Base-by-base conservation (phyloP, 257 asterid species). In the Forsythia viridissima region DNA sequence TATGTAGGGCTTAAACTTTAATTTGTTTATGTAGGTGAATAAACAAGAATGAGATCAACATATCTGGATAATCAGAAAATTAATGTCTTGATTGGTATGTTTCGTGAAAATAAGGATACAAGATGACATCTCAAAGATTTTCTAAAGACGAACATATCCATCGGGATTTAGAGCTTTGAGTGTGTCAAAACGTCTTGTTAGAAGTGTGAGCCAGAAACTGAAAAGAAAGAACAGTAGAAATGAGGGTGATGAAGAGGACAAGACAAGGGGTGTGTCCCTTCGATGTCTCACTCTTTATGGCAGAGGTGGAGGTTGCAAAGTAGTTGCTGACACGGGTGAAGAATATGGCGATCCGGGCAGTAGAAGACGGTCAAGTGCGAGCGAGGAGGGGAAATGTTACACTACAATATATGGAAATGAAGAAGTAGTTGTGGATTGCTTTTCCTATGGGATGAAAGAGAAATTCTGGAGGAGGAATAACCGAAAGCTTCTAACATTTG, bases 301-400 rank as follows among this genome's bases (percentile, higher is more conserved):
- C 30, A 85, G 97, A 79, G 97, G 93, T 71, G 97, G 98, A 52
- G 99, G 98, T 71, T 96, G 99, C 91, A 93, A 88, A 89, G 98
- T 96, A 41, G 91, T 93, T 70, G 98, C 96, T 48, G 97, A 96
- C 74, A 90, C 87, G 34, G 87, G 93, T 11, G 98, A 92, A 74
- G 97, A 92, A 51, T 70, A 76, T 30, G 92, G 87, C 72, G 93
- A 90, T 71, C 86, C 84, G 2, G 71, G 90, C 20, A 85, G 83
- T 75, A 82, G 97, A 80, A 91, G 97, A 74, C 82, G 92, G 42
- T 93, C 93, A 5, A 92, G 86, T 85, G 89, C 91, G 2, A 88
- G 90, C 75, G 97, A 90, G 77, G 98, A 90, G 71, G 91, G 85
- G 6, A 93, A 88, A 86, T 86, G 86, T 16, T 87, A 85, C 43